Evolutionary conservation across 768 basidiomycete species (phyloP), one percentile per base, ranked within the genome.

Genomic region (Termitomyces sp.): DNA sequence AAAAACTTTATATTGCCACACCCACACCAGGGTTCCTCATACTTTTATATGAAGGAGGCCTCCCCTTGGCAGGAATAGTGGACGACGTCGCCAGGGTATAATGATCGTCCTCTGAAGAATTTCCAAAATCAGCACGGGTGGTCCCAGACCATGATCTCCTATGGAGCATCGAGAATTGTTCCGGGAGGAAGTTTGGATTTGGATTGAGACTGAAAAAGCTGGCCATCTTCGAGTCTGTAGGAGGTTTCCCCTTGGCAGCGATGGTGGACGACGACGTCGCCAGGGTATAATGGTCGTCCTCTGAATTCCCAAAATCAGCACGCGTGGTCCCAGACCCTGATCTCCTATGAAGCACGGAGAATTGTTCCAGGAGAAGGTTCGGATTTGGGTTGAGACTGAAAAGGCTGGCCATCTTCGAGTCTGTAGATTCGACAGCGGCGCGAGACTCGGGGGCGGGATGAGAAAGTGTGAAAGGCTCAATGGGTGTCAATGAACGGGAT

Each of bases 141-240:
- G 39, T 9, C n/a, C 20, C 42, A 37, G 56, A 57, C 42, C 56
- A 42, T 9, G 48, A 57, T 46, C 56, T 30, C 27, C 44, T 57
- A 37, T 57, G 50, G 37, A 52, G 44, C 24, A 4, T 16, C 26
- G 47, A 42, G 14, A 34, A 4, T 7, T 14, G 37, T 20, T 48
- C 12, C n/a, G 22, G 5, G 3, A 39, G 14, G n/a, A 14, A 6
- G 13, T 30, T 12, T 10, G 5, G 6, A 40, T n/a, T 8, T n/a
- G 8, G 4, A 30, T 40, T 12, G 12, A 8, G 10, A 18, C 22
- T 12, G 16, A 18, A 6, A n/a, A 47, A 7, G 45, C 10, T 55
- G 9, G 4, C 34, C 6, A 2, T 10, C 45, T 47, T 47, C 34
- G 13, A 7, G 14, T 46, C 40, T 32, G 7, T 20, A n/a, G 37